Evolutionary conservation across 1,284 basidiomycete genomes (phyloP).

Genomic region (Ustilago lituana): DNA sequence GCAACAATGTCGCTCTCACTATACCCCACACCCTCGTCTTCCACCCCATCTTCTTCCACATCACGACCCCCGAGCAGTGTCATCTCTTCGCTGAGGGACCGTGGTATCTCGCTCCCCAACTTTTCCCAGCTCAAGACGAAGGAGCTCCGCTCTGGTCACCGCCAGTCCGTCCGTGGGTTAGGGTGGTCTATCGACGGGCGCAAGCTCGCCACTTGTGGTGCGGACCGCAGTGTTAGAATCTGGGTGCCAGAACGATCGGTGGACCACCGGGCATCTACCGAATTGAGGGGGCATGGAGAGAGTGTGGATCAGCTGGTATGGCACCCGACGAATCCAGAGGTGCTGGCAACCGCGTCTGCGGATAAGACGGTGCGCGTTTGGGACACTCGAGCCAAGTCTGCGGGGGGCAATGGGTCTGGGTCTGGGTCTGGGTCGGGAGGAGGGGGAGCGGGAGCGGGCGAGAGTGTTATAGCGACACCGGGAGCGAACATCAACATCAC

Average conservation of each 20-base stretch:
- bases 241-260: conserved; percentile 59
- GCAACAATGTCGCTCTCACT: conserved; percentile 27
- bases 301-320: conserved; percentile 59
- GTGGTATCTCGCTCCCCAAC: conserved; percentile 19
- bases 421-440: not conserved
- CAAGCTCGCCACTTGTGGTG: conserved; percentile 53
- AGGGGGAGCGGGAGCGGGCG: not conserved
- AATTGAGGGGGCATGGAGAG: conserved; percentile 59
- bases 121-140: conserved; percentile 25
- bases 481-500: conserved; percentile 60
- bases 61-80: too few relatives aligned
- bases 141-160: conserved; percentile 47
- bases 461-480: conserved; percentile 24
- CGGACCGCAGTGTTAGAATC: conserved; percentile 47
- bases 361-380: conserved; percentile 62
- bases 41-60: not conserved
- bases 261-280: conserved; percentile 56
- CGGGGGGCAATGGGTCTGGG: too few relatives aligned
- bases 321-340: conserved; percentile 55
- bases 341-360: conserved; percentile 52
- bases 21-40: conserved; percentile 8
- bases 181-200: conserved; percentile 59
- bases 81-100: conserved; percentile 15
- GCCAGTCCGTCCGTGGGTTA: conserved; percentile 48
- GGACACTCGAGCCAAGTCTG: conserved; percentile 41